These are phyloP conservation scores for Elsinoe australis DNA, from an alignment of 2,329 filamentous ascomycete genomes.

Conservation along the genomic window DNA sequence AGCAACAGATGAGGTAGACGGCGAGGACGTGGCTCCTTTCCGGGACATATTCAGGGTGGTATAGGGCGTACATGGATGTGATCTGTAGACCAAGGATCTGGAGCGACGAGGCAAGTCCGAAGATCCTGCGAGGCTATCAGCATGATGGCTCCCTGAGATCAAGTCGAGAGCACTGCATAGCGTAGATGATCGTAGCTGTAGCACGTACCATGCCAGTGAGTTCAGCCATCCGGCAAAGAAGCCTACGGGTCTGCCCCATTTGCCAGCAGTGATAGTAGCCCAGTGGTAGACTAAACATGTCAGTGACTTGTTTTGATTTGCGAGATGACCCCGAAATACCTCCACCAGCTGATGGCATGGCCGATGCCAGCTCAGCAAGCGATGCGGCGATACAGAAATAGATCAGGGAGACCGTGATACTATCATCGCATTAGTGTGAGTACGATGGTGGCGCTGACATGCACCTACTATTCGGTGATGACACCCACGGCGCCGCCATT, in stretches of 20 bases:
- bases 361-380: constrained; percentile 49
- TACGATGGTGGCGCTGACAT: constrained; percentile 22
- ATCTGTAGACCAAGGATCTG: constrained; percentile 40
- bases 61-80: constrained; percentile 39
- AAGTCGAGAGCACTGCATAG: neutral
- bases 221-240: constrained; percentile 37
- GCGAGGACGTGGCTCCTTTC: constrained; percentile 47
- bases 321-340: constrained; percentile 22
- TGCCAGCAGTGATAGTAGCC: constrained; percentile 48
- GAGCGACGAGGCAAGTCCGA: constrained; percentile 38
- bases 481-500: constrained; percentile 57
- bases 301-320: neutral
- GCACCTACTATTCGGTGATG: constrained; percentile 50
- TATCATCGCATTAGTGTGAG: neutral
- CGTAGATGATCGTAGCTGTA: too few species aligned
- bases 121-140: constrained; percentile 31
- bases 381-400: constrained; percentile 54
- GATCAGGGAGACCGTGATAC: constrained; percentile 42
- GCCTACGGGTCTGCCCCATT: constrained; percentile 46
- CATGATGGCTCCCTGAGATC: neutral
- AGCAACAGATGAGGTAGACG: constrained; percentile 40
- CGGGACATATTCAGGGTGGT: constrained; percentile 38
- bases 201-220: constrained; percentile 14
- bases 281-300: constrained; percentile 42
- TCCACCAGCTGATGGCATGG: constrained; percentile 59